Evolutionary conservation across 176 grass and related monocot genomes (phyloP).

Genomic region (Avena eriantha): DNA sequence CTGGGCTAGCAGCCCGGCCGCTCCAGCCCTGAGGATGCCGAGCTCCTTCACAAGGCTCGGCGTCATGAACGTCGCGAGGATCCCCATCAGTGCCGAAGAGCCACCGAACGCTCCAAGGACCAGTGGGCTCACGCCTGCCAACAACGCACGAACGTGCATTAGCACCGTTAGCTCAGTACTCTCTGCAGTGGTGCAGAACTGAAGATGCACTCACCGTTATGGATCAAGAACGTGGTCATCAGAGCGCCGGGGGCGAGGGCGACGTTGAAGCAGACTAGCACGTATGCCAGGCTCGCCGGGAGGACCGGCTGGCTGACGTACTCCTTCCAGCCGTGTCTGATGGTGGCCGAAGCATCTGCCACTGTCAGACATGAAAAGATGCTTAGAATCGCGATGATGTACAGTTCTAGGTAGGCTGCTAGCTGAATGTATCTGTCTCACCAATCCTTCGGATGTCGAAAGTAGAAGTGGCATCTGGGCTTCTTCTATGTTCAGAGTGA

Average conservation of each 20-base stretch:
- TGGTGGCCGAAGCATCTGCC: constrained; percentile 17
- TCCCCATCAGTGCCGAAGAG: constrained; percentile 56
- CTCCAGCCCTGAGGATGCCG: constrained; percentile 61
- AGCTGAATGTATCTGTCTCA: neutral
- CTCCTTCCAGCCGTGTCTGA: constrained; percentile 56
- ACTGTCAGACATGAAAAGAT: constrained; percentile 1
- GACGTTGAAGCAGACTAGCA: constrained; percentile 70
- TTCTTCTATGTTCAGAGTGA: constrained; percentile 8
- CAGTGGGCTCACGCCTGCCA: constrained; percentile 41
- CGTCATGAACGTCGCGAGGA: constrained; percentile 55
- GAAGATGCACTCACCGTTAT: constrained; percentile 32
- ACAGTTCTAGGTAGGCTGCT: neutral
- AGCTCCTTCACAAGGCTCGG: constrained; percentile 55
- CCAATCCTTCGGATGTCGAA: constrained; percentile 33
- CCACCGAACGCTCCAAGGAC: constrained; percentile 56
- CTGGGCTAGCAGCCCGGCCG: constrained; percentile 58
- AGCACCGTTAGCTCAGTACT: neutral
- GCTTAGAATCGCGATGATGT: neutral
- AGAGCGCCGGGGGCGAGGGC: constrained; percentile 63
- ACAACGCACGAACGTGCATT: neutral
- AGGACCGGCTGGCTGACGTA: constrained; percentile 60
- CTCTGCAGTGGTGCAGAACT: neutral
- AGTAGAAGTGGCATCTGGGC: neutral
- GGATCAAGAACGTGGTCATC: constrained; percentile 71
- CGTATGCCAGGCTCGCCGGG: constrained; percentile 71